Base-by-base conservation (phyloP, 2,329 filamentous ascomycete genomes). In the Gnomoniopsis smithogilvyi region DNA sequence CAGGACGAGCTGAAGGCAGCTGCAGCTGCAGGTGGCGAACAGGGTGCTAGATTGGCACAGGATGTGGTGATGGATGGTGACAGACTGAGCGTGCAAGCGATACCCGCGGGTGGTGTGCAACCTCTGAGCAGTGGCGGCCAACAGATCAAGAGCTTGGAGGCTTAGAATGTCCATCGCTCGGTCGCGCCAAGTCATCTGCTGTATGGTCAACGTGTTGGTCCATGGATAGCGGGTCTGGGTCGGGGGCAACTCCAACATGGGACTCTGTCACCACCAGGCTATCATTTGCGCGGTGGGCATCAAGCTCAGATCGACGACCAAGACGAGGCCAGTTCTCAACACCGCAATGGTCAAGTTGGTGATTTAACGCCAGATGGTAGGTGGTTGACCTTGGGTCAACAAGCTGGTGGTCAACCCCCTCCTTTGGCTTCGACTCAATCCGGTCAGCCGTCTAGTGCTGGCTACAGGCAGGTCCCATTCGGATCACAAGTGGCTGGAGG, bases 1-100 rank as follows among this genome's bases (percentile, higher is more conserved):
- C 91, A 97, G 74, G 88, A 92, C 49, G 81, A 82, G 0, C 79
- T 96, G n/a, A 82, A 80, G 71, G 76, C 76, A n/a, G 83, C 80
- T 1, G 76, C 75, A 0, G 67, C 73, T 0, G 69, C 72, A 7
- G 81, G 80, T 6, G 80, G 79, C 33, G 82, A 83, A 19, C 78
- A 80, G 59, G 79, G 78, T 3, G 65, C 75, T 19, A 78, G 77
- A 54, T 66, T 81, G 69, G 78, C 78, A 1, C 76, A 80, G 57
- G 80, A 80, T 11, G 71, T 73, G 1, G 67, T 75, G 63, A 71
- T 67, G n/a, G 80, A 83, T 49, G 78, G 77, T 17, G 81, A 81
- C 30, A 78, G 77, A 30, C 71, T 88, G 64, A 78, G 76, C 54
- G 84, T 88, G 65, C 79, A 83, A 59, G 71, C 77, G 1, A 70